Base-by-base conservation (phyloP, 495 filamentous ascomycete species). In the Lasiosphaeria miniovina region DNA sequence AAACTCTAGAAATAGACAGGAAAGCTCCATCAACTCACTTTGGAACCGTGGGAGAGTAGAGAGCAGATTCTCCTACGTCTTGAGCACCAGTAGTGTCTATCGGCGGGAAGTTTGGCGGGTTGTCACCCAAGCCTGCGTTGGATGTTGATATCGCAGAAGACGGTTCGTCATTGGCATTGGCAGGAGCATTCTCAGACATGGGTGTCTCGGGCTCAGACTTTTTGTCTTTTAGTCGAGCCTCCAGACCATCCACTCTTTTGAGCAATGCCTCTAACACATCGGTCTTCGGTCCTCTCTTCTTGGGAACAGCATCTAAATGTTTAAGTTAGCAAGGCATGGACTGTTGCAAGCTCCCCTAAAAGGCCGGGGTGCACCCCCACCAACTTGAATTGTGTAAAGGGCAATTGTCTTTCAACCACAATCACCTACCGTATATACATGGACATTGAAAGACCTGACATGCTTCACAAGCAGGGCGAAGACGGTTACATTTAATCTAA, bases 401-500 rank as follows among this genome's bases (percentile, higher is more conserved):
- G 12, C 11, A 35, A 4, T 35, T 5, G 35, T 11, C 36, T 38
- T 15, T 31, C 14, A 33, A 17, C 4, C 12, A 7, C 12, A 38
- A 40, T 32, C 6, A 72, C 82, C 53, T 79, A 94, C 90, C 90
- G 68, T 95, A 95, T 45, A 95, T 80, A 74, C 90, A 95, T n/a
- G 88, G 84, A 65, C 88, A 90, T 59, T 91, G 88, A 70, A 95
- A 95, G 51, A 93, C 86, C 71, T 90, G 89, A 70, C 90, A 95
- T 54, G 90, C 90, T 71, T 93, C 90, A 66, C 90, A 95, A 57
- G 88, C 88, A 38, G 90, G 90, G 31, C 88, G 84, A 57, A 91
- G 71, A 15, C 90, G 88, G 74, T 92, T 93, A 74, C 90, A 95
- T 75, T 95, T 95, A 78, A 93, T 93, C 90, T 90, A 63, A 33